Conservation (phyloP, 345 rosid species). For the Passiflora organensis region DNA sequence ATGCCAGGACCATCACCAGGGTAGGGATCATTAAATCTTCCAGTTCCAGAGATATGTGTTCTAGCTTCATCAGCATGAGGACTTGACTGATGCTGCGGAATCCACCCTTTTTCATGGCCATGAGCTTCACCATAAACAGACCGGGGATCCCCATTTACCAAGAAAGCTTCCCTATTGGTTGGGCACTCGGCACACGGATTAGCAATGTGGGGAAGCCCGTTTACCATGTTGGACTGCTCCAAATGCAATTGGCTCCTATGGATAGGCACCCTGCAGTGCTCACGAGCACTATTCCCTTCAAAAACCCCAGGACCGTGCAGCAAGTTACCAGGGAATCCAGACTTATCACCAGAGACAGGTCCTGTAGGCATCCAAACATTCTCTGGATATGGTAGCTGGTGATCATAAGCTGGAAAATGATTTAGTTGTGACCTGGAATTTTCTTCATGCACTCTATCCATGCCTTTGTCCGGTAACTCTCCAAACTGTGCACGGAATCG, state of each 20-base stretch:
- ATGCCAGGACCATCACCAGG: constrained; percentile 52
- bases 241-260: constrained; percentile 56
- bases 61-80: constrained; percentile 62
- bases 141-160: constrained; percentile 47
- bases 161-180: constrained; percentile 43
- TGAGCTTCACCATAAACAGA: constrained; percentile 45
- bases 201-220: constrained; percentile 42
- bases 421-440: constrained; percentile 49
- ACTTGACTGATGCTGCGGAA: constrained; percentile 54
- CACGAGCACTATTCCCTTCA: constrained; percentile 64
- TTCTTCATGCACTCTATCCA: constrained; percentile 73
- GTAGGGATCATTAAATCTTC: constrained; percentile 64
- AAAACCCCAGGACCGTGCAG: constrained; percentile 47
- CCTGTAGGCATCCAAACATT: constrained; percentile 74
- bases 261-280: constrained; percentile 49
- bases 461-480: constrained; percentile 52
- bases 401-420: constrained; percentile 52
- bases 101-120: constrained; percentile 73
- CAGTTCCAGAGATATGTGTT: constrained; percentile 48
- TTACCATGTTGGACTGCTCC: constrained; percentile 61
- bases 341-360: constrained; percentile 51
- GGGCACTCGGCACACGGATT: constrained; percentile 52
- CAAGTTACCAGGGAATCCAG: constrained; percentile 70
- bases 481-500: constrained; percentile 59
- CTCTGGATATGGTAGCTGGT: constrained; percentile 54